Evolutionary conservation across 1,284 basidiomycete species (phyloP), one percentile per base, ranked within the genome.

Genomic region (Phylloporus sp.): DNA sequence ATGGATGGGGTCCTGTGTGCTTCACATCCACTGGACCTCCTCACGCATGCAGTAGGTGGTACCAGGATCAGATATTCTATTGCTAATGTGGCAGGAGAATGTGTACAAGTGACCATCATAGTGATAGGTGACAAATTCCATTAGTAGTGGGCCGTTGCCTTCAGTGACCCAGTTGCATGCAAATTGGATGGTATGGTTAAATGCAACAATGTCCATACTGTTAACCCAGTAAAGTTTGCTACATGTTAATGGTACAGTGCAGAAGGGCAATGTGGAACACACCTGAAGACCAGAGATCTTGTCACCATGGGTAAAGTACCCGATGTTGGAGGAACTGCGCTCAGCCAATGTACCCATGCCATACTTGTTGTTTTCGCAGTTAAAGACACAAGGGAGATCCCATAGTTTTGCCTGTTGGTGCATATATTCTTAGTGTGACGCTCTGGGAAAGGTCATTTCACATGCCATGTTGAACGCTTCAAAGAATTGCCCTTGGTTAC

Each of bases 281-380:
- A 90, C 91, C 84, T 98, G 95, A 69, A 99, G 84, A 81, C 97
- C 97, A 61, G 97, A 94, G 74, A 99, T 98, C 77, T 93, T 90
- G 81, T 99, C 97, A 66, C 97, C 97, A 73, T 97, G 94, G 60
- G 92, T 98, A 81, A 91, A 98, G 88, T 98, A 98, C 77, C 91
- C 85, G 64, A 96, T 96, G 86, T 99, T 98, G 75, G 89, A 88
- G 32, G 94, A 96, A 69, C 90, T 92, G 69, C 95, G 91, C 76
- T 94, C 94, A 26, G 96, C 94, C 6, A 94, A 92, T 11, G 96
- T 98, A 72, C 95, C 96, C 95, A 98, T 98, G 72, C 95, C 96
- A 79, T 97, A 98, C 82, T 98, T 93, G 91, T 99, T 98, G 87
- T 98, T 98, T 81, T 98, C 97, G 78, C 96, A 98, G 37, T 98